Base-by-base conservation (phyloP, 176 grass and related monocot species). In the Pontederia crassipes region DNA sequence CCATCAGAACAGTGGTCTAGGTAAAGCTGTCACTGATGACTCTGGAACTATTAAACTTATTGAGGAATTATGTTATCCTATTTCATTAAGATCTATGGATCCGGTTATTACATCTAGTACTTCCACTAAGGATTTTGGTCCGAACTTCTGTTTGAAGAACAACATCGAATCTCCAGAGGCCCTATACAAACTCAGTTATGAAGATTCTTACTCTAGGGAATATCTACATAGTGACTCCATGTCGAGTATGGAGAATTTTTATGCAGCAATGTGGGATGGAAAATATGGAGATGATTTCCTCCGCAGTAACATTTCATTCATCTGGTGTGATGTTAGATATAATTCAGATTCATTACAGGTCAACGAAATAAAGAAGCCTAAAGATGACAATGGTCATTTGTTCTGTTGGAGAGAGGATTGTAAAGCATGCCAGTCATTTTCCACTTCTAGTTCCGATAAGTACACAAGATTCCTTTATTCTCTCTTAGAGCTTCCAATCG, bases 31-130 rank as follows among this genome's bases (percentile, higher is more conserved):
- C 24, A 77, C 45, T 65, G 69, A 72, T 62, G 40, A 74, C 64
- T 80, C 72, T 59, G 69, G 64, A 74, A 58, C 45, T 64, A 40
- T 59, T 70, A 62, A 62, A 52, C 87, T 74, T 12, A 87, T 84
- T 74, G 46, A 70, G 53, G 87, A 98, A 83, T 81, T 98, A 53
- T 80, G 68, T 62, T 98, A 88, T 85, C 93, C 93, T 58, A 79
- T 92, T 72, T 98, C 93, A 78, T 79, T 74, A 53, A 81, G 70
- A 65, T 28, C 92, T 65, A 98, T 98, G 93, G 79, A 98, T 81
- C 87, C 87, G 57, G 93, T 92, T 40, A 40, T 40, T 40, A 40
- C 32, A 40, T 40, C 81, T 65, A 98, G 92, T 82, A 74, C 71
- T 73, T 72, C 64, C 74, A 91, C 88, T 79, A 80, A 74, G 66